A percentile compares a stretch with the other conserved stretches of the same genome.
These are phyloP conservation scores for Cicer chorassanicum DNA, from an alignment of 306 rosid species.

Conservation along the genomic window DNA sequence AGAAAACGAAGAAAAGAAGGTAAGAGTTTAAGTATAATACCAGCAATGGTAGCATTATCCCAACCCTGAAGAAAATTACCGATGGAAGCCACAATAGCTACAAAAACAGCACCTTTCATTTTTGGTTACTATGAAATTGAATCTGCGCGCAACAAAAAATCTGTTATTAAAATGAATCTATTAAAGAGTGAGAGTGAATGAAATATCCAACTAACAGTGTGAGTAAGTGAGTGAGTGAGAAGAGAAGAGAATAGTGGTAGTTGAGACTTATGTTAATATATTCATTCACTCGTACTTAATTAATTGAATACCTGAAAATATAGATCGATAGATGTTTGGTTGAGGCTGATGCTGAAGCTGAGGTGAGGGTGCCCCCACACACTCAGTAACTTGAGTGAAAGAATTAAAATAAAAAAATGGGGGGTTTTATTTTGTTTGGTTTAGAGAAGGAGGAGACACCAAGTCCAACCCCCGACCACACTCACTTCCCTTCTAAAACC, in stretches of 20 bases:
- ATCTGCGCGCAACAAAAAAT: not conserved
- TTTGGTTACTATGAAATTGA: not conserved
- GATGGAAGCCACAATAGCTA: conserved; percentile 84
- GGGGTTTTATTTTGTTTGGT: no score
- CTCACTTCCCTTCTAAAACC: no score
- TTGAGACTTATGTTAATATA: conserved; percentile 32
- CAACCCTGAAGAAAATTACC: conserved; percentile 92
- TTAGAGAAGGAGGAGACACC: no score
- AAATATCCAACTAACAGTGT: not conserved
- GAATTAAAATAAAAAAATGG: no score
- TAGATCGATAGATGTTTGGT: conserved; percentile 8
- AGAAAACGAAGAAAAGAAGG: no score
- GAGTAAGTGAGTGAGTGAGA: not conserved
- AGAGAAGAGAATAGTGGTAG: not conserved
- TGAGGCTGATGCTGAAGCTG: not conserved
- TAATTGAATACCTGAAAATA: conserved; percentile 23
- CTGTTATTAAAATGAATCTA: not conserved
- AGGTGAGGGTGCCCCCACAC: not conserved
- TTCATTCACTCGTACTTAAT: not conserved
- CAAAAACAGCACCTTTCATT: conserved; percentile 81
- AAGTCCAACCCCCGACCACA: no score
- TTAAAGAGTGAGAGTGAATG: not conserved
- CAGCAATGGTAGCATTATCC: conserved; percentile 97
- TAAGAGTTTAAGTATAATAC: conserved; percentile 40
- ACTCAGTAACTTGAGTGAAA: no score